These are phyloP conservation scores for Starmerella vitae DNA, from an alignment of 805 yeast species.

Conservation along the genomic window DNA sequence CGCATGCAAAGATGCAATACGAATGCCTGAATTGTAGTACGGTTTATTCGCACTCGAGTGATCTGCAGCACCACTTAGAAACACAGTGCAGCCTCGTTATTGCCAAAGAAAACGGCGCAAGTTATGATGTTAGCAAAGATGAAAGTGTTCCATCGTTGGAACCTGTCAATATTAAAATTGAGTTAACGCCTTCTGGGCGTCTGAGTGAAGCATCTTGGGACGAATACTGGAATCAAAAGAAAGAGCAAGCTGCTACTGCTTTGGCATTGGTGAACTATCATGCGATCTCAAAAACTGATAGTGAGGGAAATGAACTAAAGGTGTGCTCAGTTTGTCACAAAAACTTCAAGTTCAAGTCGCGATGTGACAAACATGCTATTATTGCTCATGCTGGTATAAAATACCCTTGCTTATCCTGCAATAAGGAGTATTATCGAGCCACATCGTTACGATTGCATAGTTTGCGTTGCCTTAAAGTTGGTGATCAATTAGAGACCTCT, in stretches of 20 bases:
- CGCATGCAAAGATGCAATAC: neutral
- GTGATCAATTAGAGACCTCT: no score
- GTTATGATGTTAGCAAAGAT: no score
- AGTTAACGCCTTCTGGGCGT: no score
- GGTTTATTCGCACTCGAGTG: neutral
- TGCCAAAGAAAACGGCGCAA: no score
- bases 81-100: no score
- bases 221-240: neutral
- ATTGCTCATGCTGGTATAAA: neutral
- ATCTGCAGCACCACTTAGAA: neutral
- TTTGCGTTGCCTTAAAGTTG: no score
- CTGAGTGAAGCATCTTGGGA: neutral
- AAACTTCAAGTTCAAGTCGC: neutral
- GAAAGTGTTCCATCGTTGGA: no score
- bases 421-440: neutral
- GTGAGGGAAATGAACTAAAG: neutral
- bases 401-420: neutral
- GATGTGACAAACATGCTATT: neutral
- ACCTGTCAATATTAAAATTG: no score
- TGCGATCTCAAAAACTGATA: neutral
- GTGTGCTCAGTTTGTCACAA: neutral
- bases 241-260: neutral
- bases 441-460: neutral
- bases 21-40: neutral
- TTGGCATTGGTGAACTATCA: neutral